Percentiles rank a stretch among this genome's conserved stretches.
These are phyloP conservation scores for Bromus sterilis DNA, from an alignment of 176 grass and related monocot species.

Conservation along the genomic window DNA sequence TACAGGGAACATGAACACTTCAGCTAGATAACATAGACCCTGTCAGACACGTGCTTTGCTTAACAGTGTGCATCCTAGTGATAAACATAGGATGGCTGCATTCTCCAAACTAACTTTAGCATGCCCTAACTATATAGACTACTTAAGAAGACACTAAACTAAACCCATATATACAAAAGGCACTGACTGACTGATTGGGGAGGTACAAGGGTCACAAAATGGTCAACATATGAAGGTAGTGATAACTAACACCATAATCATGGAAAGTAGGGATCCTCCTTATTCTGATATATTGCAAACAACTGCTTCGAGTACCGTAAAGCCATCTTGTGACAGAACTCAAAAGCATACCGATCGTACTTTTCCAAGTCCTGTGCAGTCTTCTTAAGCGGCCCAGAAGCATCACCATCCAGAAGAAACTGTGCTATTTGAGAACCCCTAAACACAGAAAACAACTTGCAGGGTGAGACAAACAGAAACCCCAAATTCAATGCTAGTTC, in stretches of 20 bases:
- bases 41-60: not conserved
- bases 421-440: slow-evolving; percentile 56
- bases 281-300: slow-evolving; percentile 58
- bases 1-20: not conserved
- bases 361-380: slow-evolving; percentile 41
- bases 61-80: not conserved
- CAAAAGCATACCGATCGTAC: slow-evolving; percentile 12
- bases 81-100: not conserved
- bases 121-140: not conserved
- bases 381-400: slow-evolving; percentile 51
- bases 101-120: not conserved
- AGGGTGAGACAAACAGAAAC: not conserved
- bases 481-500: not conserved
- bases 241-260: not conserved
- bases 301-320: slow-evolving; percentile 60
- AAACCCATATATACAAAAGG: not conserved
- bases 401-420: slow-evolving; percentile 66
- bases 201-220: not conserved
- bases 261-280: slow-evolving; percentile 69
- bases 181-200: not conserved
- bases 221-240: not conserved
- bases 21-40: not conserved
- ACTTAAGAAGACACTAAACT: not conserved
- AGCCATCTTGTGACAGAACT: slow-evolving; percentile 48
- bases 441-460: slow-evolving; percentile 1